phyloP scores from a whole-genome alignment of 108 stramenopile species.

The Nitzschia sp. region DNA sequence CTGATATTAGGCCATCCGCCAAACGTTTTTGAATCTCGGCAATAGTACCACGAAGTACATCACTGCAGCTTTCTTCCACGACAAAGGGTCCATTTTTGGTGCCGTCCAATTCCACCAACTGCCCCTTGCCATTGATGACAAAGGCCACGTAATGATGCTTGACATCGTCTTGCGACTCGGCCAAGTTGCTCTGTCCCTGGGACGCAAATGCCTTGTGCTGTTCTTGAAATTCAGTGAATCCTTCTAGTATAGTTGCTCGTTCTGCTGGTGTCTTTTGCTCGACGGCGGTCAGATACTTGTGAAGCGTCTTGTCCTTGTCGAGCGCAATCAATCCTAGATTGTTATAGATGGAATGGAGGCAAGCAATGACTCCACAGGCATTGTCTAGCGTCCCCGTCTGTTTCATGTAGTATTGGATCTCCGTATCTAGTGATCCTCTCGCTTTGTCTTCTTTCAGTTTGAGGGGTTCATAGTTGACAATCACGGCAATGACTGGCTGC shows the following conservation, averaged over 20 bases:
- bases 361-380: constrained; percentile 67
- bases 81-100: constrained; percentile 58
- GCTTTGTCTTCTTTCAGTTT: constrained; percentile 40
- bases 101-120: constrained; percentile 59
- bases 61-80: constrained; percentile 41
- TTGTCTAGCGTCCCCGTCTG: constrained; percentile 53
- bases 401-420: constrained; percentile 49
- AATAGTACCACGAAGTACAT: constrained; percentile 46
- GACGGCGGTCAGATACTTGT: constrained; percentile 27
- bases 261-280: constrained; percentile 34
- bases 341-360: constrained; percentile 61
- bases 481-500: constrained; percentile 50
- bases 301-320: constrained; percentile 28
- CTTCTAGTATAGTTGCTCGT: constrained; percentile 40
- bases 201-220: constrained; percentile 45
- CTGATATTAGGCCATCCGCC: constrained; percentile 50
- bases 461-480: constrained; percentile 56
- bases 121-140: constrained; percentile 34
- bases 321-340: constrained; percentile 1
- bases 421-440: constrained; percentile 33
- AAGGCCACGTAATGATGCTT: constrained; percentile 61
- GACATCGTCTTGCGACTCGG: constrained; percentile 43
- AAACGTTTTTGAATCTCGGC: constrained; percentile 49
- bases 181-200: constrained; percentile 53
- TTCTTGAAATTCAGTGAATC: constrained; percentile 41